phyloP scores from a whole-genome alignment of 202 grass and related monocot genomes.

The Schoenoplectus tabernaemontani region DNA sequence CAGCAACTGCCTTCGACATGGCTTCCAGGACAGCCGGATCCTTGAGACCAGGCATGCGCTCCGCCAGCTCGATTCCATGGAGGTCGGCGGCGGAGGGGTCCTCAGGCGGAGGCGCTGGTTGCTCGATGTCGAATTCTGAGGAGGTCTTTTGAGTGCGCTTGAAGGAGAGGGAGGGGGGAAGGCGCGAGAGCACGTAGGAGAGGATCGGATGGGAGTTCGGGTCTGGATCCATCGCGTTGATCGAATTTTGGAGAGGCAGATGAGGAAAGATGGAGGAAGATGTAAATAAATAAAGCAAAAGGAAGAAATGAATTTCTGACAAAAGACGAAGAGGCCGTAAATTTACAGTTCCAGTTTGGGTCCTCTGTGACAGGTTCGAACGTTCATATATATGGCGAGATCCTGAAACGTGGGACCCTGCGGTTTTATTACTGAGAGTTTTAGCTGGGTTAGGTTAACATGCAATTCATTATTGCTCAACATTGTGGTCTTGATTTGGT shows the following conservation, averaged over 20 bases:
- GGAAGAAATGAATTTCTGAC: too few relatives aligned
- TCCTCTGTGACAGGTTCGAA: background rate
- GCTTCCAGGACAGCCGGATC: conserved; percentile 59
- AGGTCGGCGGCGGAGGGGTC: conserved; percentile 30
- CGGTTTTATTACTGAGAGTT: too few relatives aligned
- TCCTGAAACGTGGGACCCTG: background rate
- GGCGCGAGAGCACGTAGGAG: conserved; percentile 70
- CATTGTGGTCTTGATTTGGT: too few relatives aligned
- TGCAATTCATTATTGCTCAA: too few relatives aligned
- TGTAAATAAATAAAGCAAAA: background rate
- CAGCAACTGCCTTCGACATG: conserved; percentile 62
- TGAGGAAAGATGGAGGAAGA: background rate
- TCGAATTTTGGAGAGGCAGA: too few relatives aligned
- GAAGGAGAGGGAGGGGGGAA: conserved; percentile 46
- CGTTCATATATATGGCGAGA: background rate
- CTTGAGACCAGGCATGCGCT: conserved; percentile 68
- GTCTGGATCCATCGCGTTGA: conserved; percentile 78
- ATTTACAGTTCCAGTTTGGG: background rate
- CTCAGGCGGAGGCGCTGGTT: conserved; percentile 32
- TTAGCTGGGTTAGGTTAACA: too few relatives aligned
- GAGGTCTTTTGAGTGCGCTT: background rate
- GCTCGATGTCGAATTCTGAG: conserved; percentile 54
- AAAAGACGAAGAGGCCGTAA: too few relatives aligned
- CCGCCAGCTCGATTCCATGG: conserved; percentile 44
- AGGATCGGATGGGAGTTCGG: conserved; percentile 75